These are phyloP conservation scores for Hyphopichia buzzinii DNA, from an alignment of 1,139 yeast genomes.

Conservation along the genomic window DNA sequence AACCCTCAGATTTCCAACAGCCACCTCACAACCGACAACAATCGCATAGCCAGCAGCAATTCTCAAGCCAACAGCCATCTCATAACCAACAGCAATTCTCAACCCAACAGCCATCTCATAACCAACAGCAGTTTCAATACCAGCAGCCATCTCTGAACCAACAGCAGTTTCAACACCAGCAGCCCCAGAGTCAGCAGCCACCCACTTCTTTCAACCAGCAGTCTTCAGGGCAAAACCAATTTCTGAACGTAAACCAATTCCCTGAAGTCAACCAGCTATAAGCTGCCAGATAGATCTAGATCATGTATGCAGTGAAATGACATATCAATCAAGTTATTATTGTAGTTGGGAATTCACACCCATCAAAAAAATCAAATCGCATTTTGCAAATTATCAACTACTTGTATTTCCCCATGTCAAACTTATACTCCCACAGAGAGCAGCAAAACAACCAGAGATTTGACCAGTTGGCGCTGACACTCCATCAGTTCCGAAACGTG, in stretches of 20 bases:
- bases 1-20: slow-evolving; percentile 2
- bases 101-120: neutral
- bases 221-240: slow-evolving; percentile 9
- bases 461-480: slow-evolving; percentile 44
- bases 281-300: too few species aligned
- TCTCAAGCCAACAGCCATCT: slow-evolving; percentile 4
- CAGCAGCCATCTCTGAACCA: too few species aligned
- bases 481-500: slow-evolving; percentile 44
- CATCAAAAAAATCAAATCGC: too few species aligned
- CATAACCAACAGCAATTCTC: slow-evolving; percentile 5
- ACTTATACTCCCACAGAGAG: slow-evolving; percentile 44
- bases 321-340: too few species aligned
- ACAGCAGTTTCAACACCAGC: too few species aligned
- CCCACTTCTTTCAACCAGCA: neutral
- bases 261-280: slow-evolving; percentile 28
- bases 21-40: slow-evolving; percentile 4
- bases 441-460: slow-evolving; percentile 45
- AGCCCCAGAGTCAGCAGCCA: slow-evolving; percentile 1
- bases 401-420: slow-evolving; percentile 36
- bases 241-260: slow-evolving; percentile 30
- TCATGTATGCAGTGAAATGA: too few species aligned
- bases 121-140: slow-evolving; percentile 6
- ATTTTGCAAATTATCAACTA: too few species aligned
- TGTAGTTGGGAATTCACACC: too few species aligned
- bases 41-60: neutral